These are phyloP conservation scores for Zhuliangozyma parablackwelliae DNA, from an alignment of 1,139 yeast genomes.

Conservation along the genomic window DNA sequence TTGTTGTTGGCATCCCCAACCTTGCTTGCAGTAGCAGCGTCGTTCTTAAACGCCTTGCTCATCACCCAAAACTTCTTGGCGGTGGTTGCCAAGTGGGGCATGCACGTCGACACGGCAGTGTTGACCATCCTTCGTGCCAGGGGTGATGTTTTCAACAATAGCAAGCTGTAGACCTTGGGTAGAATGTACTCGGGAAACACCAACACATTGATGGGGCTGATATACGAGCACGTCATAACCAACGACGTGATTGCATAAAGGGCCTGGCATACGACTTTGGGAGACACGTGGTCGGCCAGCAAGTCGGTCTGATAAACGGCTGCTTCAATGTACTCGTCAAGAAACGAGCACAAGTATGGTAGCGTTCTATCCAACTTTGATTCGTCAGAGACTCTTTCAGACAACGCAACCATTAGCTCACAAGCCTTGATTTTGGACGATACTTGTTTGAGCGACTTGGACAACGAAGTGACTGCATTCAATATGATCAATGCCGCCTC, in stretches of 20 bases:
- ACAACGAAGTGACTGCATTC: constrained; percentile 57
- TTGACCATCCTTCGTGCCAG: constrained; percentile 16
- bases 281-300: constrained; percentile 11
- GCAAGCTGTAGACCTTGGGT: constrained; percentile 58
- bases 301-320: constrained; percentile 4
- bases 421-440: constrained; percentile 65
- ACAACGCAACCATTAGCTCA: constrained; percentile 69
- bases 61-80: constrained; percentile 65
- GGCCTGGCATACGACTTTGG: constrained; percentile 57
- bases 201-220: constrained; percentile 71
- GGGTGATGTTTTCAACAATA: constrained; percentile 16
- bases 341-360: constrained; percentile 62
- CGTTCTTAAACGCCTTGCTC: constrained; percentile 51
- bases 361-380: constrained; percentile 80
- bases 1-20: neutral
- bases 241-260: constrained; percentile 59
- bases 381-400: constrained; percentile 77
- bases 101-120: constrained; percentile 54
- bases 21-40: constrained; percentile 8
- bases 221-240: constrained; percentile 56
- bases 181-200: constrained; percentile 77
- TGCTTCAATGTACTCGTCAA: constrained; percentile 32
- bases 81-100: constrained; percentile 64
- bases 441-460: constrained; percentile 62
- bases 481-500: constrained; percentile 62